Evolutionary conservation across 225 moss, liverwort and hornwort genomes (phyloP).

Genomic region (Asterella californica): DNA sequence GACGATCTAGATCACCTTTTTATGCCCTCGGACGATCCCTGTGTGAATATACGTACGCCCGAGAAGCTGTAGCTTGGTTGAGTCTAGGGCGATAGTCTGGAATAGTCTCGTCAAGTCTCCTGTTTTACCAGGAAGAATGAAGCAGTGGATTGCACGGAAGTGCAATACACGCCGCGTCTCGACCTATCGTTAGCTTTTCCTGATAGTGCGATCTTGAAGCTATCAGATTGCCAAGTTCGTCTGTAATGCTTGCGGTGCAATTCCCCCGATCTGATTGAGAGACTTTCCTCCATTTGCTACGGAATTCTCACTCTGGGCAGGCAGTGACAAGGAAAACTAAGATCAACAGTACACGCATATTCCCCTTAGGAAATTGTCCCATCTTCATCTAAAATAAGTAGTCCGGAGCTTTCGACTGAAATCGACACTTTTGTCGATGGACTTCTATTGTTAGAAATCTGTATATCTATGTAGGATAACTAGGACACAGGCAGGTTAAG

Average conservation of each 20-base stretch:
- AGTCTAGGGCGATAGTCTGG: neutral
- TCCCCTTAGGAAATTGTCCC: neutral
- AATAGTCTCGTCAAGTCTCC: neutral
- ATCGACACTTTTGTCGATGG: neutral
- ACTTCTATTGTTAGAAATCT: neutral
- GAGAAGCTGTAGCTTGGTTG: neutral
- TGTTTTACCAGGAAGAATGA: neutral
- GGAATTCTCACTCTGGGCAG: neutral
- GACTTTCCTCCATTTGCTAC: neutral
- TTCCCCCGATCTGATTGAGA: neutral
- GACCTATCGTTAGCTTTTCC: neutral
- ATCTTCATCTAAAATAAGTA: neutral
- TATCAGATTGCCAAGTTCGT: neutral
- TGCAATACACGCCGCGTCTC: neutral
- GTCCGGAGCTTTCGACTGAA: neutral
- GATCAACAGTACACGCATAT: no score
- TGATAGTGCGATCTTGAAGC: neutral
- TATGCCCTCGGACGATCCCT: conserved; percentile 10
- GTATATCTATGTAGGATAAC: neutral
- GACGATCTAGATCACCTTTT: conserved; percentile 40
- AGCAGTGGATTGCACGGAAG: neutral
- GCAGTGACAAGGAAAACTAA: neutral
- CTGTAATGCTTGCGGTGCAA: neutral
- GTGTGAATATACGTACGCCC: conserved; percentile 5
- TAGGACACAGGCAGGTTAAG: neutral